Evolutionary conservation across 345 rosid species (phyloP), one percentile per base, ranked within the genome.

Genomic region (Nephelium lappaceum): DNA sequence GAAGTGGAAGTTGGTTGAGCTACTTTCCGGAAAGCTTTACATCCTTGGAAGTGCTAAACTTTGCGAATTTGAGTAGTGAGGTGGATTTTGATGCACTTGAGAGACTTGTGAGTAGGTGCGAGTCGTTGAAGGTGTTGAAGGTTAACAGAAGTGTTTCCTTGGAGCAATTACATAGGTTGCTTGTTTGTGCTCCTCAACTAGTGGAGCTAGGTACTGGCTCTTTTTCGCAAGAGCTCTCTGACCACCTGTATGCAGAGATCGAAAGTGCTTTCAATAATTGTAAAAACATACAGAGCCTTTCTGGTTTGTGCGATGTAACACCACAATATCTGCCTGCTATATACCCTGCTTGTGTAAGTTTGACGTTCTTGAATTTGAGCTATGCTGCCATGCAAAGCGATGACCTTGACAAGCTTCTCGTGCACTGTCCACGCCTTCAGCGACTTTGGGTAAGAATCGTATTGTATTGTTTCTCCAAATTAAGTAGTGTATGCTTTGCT

Each of bases 131-230:
- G 85, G 88, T 81, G 69, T 80, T 91, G 69, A 88, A 86, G 82
- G 88, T 91, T 76, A 87, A 90, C 78, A 80, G 80, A 82, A 74
- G 77, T 45, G 51, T 88, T 67, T 77, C 88, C 19, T 82, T 87
- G 79, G 89, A 90, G 25, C 90, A 88, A 66, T 76, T 91, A 25
- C 89, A 86, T 25, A 83, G 83, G 80, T 83, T 91, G 57, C 84
- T 91, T 71, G 81, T 80, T 31, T 72, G 76, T 60, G 89, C 89
- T 64, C 90, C 92, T 55, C 85, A 80, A 55, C 49, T 91, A 41
- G 83, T 73, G 24, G 92, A 89, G 80, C 91, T 91, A 45, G 93
- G 92, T 65, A 88, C 93, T 57, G 93, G 95, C 10, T 86, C 91
- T 11, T 89, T 91, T 73, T 74, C 80, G 6, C 89, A 82, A 80